Percentiles rank a stretch among this genome's conserved stretches.
Evolutionary conservation across 805 yeast genomes (phyloP).

Genomic region (Candida parachauliodes): DNA sequence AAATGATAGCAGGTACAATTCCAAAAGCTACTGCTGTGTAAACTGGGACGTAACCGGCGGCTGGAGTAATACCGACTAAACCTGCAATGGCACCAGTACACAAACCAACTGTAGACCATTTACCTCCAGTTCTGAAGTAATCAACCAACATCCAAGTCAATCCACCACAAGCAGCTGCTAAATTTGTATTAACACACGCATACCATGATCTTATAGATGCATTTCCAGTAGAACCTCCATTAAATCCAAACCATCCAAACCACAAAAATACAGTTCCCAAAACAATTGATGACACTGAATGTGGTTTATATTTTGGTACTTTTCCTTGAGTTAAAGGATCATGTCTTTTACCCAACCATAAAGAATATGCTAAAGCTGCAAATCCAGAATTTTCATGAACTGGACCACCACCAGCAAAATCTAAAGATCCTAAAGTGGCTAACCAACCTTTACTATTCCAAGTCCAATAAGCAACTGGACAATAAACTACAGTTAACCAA

Average conservation of each 20-base stretch:
- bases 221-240: conserved; percentile 97
- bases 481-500: conserved; percentile 94
- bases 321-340: conserved; percentile 68
- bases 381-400: conserved; percentile 94
- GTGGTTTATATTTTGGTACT: conserved; percentile 90
- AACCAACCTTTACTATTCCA: conserved; percentile 97
- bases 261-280: conserved; percentile 92
- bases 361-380: conserved; percentile 92
- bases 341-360: conserved; percentile 86
- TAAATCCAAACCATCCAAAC: conserved; percentile 99
- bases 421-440: conserved; percentile 74
- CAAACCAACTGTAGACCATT: conserved; percentile 91
- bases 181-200: conserved; percentile 87
- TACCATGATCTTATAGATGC: conserved; percentile 92
- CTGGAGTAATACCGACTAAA: conserved; percentile 93
- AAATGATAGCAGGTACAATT: conserved; percentile 65
- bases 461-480: conserved; percentile 96
- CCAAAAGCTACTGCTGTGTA: conserved; percentile 88
- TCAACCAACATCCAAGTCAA: conserved; percentile 93
- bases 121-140: conserved; percentile 77
- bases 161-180: conserved; percentile 93
- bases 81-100: conserved; percentile 95
- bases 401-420: conserved; percentile 99
- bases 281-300: conserved; percentile 84
- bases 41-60: conserved; percentile 93